phyloP scores from a whole-genome alignment of 768 basidiomycete genomes.

The Psilocybe tampanensis region DNA sequence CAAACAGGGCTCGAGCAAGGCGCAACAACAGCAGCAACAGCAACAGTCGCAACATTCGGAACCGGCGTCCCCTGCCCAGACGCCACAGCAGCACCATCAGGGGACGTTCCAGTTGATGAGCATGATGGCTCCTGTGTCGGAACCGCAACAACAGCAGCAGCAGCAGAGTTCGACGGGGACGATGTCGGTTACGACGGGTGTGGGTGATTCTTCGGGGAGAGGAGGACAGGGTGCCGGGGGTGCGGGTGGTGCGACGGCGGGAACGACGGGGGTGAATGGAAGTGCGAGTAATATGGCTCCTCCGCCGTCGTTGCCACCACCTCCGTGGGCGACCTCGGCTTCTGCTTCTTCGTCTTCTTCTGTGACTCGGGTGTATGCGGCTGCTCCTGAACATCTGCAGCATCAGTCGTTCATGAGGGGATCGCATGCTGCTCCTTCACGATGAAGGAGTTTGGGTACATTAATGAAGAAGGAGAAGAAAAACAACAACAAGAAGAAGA shows the following conservation, averaged over 20 bases:
- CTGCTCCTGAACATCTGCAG: slow-evolving; percentile 34
- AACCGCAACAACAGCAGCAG: too few relatives aligned
- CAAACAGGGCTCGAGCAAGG: slow-evolving; percentile 24
- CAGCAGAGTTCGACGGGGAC: slow-evolving; percentile 14
- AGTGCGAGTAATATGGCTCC: slow-evolving; percentile 14
- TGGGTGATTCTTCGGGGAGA: slow-evolving; percentile 4
- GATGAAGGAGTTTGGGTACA: too few relatives aligned
- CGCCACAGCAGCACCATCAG: slow-evolving; percentile 45
- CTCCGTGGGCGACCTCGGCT: slow-evolving; percentile 28
- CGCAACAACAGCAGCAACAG: slow-evolving; percentile 27
- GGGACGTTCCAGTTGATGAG: slow-evolving; percentile 60
- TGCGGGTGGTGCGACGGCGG: neutral
- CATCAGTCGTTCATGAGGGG: slow-evolving; percentile 40
- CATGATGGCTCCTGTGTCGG: slow-evolving; percentile 32
- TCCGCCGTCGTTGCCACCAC: slow-evolving; percentile 23
- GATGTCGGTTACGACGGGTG: slow-evolving; percentile 1
- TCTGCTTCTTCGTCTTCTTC: slow-evolving; percentile 19
- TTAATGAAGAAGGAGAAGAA: too few relatives aligned
- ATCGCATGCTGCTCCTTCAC: slow-evolving; percentile 21
- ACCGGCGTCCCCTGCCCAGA: slow-evolving; percentile 30
- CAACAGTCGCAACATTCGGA: slow-evolving; percentile 20
- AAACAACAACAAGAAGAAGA: neutral
- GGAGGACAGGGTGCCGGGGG: too few relatives aligned
- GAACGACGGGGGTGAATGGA: too few relatives aligned
- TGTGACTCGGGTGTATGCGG: slow-evolving; percentile 25